Evolutionary conservation across 2,329 filamentous ascomycete species (phyloP).

Genomic region (Calonectria henricotiae): DNA sequence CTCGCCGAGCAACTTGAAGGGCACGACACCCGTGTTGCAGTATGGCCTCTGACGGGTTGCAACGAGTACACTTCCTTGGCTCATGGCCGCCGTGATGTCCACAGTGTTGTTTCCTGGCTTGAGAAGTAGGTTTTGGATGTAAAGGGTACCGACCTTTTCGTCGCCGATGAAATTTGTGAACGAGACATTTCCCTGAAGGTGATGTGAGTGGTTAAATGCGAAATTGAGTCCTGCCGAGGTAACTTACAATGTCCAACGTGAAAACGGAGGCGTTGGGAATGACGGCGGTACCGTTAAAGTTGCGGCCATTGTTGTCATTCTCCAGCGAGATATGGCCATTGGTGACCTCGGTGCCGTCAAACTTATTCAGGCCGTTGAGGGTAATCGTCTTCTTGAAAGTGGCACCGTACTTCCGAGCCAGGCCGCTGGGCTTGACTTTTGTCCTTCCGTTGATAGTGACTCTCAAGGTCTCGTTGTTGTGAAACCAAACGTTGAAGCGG

Average conservation of each 20-base stretch:
- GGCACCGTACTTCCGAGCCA: constrained; percentile 66
- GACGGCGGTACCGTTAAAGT: constrained; percentile 73
- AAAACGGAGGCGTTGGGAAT: constrained; percentile 78
- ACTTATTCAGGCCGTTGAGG: constrained; percentile 69
- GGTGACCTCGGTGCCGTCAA: constrained; percentile 70
- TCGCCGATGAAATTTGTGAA: constrained; percentile 73
- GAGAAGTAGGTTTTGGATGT: constrained; percentile 73
- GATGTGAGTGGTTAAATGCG: constrained; percentile 29
- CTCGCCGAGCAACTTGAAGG: constrained; percentile 70
- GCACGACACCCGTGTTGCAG: constrained; percentile 71
- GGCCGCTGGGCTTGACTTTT: constrained; percentile 66
- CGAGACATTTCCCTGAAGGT: constrained; percentile 72
- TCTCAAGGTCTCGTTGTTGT: constrained; percentile 67
- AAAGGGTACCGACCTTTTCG: constrained; percentile 69
- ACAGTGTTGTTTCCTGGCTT: constrained; percentile 73
- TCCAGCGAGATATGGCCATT: constrained; percentile 66
- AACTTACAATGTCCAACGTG: constrained; percentile 75
- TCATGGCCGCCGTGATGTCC: constrained; percentile 69
- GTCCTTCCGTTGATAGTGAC: constrained; percentile 70
- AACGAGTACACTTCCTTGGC: constrained; percentile 66
- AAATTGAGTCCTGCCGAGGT: neutral
- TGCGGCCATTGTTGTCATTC: constrained; percentile 65
- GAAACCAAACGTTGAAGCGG: constrained; percentile 71
- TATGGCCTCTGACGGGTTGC: constrained; percentile 61
- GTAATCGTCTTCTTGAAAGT: constrained; percentile 72